phyloP scores from a whole-genome alignment of 352 stramenopile genomes.

The Globisporangium takayamanum region DNA sequence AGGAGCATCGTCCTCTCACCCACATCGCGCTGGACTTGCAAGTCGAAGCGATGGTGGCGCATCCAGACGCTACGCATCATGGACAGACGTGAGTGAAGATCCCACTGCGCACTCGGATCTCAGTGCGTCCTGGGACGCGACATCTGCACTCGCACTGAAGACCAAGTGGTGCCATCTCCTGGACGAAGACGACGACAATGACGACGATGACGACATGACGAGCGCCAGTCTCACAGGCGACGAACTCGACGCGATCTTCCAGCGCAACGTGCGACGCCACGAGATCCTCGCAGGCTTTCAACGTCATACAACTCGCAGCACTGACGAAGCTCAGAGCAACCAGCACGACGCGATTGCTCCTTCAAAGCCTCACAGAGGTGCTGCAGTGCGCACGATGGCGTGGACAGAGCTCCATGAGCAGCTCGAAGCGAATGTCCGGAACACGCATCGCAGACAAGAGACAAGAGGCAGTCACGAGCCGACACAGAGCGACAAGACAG shows the following conservation, averaged over 20 bases:
- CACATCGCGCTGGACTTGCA: background rate
- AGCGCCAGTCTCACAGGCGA: slow-evolving; percentile 30
- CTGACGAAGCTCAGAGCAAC: background rate
- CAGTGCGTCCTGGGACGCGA: background rate
- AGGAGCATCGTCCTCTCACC: too few species aligned
- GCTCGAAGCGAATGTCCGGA: slow-evolving; percentile 22
- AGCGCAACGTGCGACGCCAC: slow-evolving; percentile 51
- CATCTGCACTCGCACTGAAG: background rate
- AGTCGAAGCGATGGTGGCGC: background rate
- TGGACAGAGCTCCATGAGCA: slow-evolving; percentile 35
- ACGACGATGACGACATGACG: slow-evolving; percentile 3
- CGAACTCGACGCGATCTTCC: slow-evolving; percentile 50
- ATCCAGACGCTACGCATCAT: slow-evolving; percentile 8
- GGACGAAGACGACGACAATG: slow-evolving; percentile 13
- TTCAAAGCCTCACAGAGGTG: too few species aligned
- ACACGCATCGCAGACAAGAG: too few species aligned
- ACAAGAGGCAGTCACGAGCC: background rate
- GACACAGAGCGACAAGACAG: background rate
- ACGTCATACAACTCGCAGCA: slow-evolving; percentile 1
- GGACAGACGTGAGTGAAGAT: background rate
- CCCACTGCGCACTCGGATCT: background rate
- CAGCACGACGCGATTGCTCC: background rate
- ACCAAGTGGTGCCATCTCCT: slow-evolving; percentile 1
- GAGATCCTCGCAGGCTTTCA: slow-evolving; percentile 57
- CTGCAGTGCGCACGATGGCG: slow-evolving; percentile 7